Percentiles rank a stretch among this genome's conserved stretches.
phyloP scores from a whole-genome alignment of 129 eudicot species.

The Flaveria sonorensis region DNA sequence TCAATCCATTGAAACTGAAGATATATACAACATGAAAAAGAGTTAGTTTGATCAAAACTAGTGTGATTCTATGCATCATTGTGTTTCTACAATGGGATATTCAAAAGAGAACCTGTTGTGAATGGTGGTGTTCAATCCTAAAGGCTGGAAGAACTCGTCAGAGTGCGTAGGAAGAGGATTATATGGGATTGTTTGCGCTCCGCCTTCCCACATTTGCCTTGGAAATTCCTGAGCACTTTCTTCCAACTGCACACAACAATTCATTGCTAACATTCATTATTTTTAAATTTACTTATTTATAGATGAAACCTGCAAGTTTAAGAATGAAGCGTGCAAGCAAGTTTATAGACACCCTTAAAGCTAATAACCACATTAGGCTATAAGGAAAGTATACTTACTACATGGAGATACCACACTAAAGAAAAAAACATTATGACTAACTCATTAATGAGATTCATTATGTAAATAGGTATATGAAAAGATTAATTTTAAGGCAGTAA shows the following conservation, averaged over 20 bases:
- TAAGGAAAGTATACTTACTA: too few relatives aligned
- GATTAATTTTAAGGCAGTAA: background rate
- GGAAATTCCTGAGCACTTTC: conserved; percentile 44
- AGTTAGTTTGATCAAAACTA: background rate
- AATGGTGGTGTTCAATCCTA: conserved; percentile 41
- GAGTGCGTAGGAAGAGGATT: conserved; percentile 52
- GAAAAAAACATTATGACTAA: too few relatives aligned
- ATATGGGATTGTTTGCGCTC: conserved; percentile 43
- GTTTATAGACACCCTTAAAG: too few relatives aligned
- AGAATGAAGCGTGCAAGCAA: too few relatives aligned
- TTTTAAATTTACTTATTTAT: background rate
- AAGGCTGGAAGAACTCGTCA: conserved; percentile 53
- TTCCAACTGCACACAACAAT: conserved; percentile 41
- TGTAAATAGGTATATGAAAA: background rate
- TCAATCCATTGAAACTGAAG: conserved; percentile 30
- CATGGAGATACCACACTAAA: too few relatives aligned
- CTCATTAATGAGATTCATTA: too few relatives aligned
- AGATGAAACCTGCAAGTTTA: too few relatives aligned
- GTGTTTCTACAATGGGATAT: background rate
- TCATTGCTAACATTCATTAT: background rate
- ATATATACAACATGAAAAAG: background rate
- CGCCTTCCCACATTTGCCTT: conserved; percentile 46
- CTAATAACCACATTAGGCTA: too few relatives aligned
- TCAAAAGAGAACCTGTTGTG: conserved; percentile 41
- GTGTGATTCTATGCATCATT: background rate